phyloP scores from a whole-genome alignment of 2,329 filamentous ascomycete species.

The Pseudogymnoascus sp. region DNA sequence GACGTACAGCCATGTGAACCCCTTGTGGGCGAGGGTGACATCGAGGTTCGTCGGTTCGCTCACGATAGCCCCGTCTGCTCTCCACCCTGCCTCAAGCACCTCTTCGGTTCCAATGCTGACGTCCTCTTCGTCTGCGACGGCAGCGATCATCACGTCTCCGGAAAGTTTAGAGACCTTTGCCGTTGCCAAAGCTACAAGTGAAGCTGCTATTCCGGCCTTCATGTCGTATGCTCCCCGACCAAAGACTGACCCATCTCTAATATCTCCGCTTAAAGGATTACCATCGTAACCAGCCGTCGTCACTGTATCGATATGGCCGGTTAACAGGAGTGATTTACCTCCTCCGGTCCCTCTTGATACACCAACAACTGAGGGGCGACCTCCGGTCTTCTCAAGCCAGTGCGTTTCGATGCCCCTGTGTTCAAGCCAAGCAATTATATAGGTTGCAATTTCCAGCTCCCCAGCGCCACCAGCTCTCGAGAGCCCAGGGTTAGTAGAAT shows the following conservation, averaged over 20 bases:
- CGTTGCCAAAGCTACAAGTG: conserved; percentile 35
- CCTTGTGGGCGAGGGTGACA: conserved; percentile 42
- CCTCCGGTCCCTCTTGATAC: conserved; percentile 38
- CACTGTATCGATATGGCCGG: conserved; percentile 16
- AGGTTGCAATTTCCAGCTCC: conserved; percentile 40
- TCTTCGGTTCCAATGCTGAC: conserved; percentile 44
- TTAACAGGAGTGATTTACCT: conserved; percentile 13
- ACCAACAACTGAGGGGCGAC: conserved; percentile 45
- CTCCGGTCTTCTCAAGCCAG: conserved; percentile 38
- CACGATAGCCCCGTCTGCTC: conserved; percentile 45
- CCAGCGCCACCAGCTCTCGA: conserved; percentile 37
- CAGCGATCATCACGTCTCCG: conserved; percentile 46
- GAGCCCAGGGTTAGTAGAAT: conserved; percentile 42
- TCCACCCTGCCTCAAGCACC: conserved; percentile 44
- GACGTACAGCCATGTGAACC: conserved; percentile 41
- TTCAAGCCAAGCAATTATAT: conserved; percentile 42
- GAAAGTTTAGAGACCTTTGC: conserved; percentile 32
- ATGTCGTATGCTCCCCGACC: conserved; percentile 13
- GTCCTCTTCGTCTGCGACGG: conserved; percentile 48
- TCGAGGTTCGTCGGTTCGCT: conserved; percentile 40
- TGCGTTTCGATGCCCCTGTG: conserved; percentile 41
- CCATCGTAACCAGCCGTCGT: conserved; percentile 12
- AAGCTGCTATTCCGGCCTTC: conserved; percentile 16
- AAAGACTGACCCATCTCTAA: conserved; percentile 10
- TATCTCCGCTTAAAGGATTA: conserved; percentile 11